Base-by-base conservation (phyloP, 352 stramenopile genomes). In the Aphanomyces cochlioides region DNA sequence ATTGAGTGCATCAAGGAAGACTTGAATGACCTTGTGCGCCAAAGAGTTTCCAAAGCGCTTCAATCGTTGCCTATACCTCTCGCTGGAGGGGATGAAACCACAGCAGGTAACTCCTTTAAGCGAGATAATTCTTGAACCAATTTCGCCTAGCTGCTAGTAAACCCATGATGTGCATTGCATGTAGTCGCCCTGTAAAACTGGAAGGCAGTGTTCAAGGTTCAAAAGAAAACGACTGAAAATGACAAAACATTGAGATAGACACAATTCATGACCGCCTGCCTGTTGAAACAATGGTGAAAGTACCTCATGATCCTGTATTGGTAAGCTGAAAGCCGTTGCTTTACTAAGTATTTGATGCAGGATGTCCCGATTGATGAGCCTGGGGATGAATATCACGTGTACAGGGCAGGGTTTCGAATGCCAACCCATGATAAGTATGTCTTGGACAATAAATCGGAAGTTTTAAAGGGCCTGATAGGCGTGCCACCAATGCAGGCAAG, bases 361-460 rank as follows among this genome's bases (percentile, higher is more conserved):
- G 59, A 67, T 7, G 40, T 36, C 7, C 59, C 43, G 5, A 56
- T 40, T 28, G 64, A 70, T 17, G 43, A 48, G 39, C 34, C 43
- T 17, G 38, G 37, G 8, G 64, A 70, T 41, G 64, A 70, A 17
- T 70, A 63, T n/a, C 64, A 70, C 40, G 64, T 70, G 15, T 70
- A 70, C 54, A 47, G 64, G 21, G 64, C 64, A 10, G 64, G 64
- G 4, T 70, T 70, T 63, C 64, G 64, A 5, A 70, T 70, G 64
- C 64, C 64, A n/a, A 36, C 53, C 21, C 47, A 70, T 15, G 64
- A 70, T n/a, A 70, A 70, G 64, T 63, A 59, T 39, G 13, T 45
- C 39, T 28, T 28, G 28, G 28, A 28, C 28, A 28, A 28, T 28
- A 28, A 28, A 28, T 28, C 28, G 28, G 2, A 28, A 0, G 28